These are phyloP conservation scores for Calonectria pseudoreteaudii DNA, from an alignment of 2,329 filamentous ascomycete species.

Conservation along the genomic window DNA sequence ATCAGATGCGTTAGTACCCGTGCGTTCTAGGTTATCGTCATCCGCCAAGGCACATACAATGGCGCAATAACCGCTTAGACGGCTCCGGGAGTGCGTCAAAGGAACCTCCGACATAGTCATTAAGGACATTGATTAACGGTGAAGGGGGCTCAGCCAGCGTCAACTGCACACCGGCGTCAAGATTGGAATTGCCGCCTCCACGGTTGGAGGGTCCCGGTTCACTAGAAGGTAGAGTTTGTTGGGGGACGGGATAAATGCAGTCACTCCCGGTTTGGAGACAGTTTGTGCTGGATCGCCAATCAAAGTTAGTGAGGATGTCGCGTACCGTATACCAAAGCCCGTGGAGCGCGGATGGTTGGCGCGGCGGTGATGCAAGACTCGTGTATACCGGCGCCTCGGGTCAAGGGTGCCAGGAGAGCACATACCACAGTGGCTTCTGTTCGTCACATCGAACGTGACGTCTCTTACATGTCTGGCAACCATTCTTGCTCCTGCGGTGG, in stretches of 20 bases:
- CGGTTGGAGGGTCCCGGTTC: constrained; percentile 35
- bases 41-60: constrained; percentile 37
- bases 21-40: neutral
- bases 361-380: constrained; percentile 35
- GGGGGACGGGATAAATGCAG: constrained; percentile 51
- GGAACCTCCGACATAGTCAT: constrained; percentile 47
- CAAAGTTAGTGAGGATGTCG: constrained; percentile 32
- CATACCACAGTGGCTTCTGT: constrained; percentile 58
- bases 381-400: constrained; percentile 39
- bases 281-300: constrained; percentile 52
- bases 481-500: constrained; percentile 52
- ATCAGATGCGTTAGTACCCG: constrained; percentile 25
- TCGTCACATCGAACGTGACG: constrained; percentile 61
- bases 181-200: constrained; percentile 12
- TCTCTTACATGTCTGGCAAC: constrained; percentile 52
- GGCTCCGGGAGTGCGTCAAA: constrained; percentile 47
- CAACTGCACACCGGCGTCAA: constrained; percentile 28
- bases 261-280: constrained; percentile 59
- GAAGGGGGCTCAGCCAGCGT: constrained; percentile 29
- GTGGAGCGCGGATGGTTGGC: constrained; percentile 21
- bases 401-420: constrained; percentile 32
- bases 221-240: constrained; percentile 41
- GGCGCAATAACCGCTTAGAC: constrained; percentile 45
- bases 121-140: constrained; percentile 36
- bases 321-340: constrained; percentile 19